Conservation (phyloP, 2,329 filamentous ascomycete genomes). For the Fusarium keratoplasticum region DNA sequence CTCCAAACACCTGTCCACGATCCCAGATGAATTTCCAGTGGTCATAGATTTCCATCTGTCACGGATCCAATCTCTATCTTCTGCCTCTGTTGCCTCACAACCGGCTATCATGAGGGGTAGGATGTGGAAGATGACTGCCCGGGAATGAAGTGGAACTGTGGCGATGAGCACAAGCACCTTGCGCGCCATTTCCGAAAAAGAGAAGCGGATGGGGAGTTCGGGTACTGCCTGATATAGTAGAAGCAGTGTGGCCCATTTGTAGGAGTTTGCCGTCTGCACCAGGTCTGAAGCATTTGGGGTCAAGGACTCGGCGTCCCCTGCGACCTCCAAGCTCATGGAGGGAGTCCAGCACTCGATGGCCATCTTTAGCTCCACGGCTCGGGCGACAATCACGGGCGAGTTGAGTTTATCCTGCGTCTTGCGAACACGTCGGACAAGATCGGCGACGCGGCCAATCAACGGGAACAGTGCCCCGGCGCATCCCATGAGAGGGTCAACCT, state of each 20-base stretch:
- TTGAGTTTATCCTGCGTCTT: background rate
- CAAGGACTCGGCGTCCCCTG: background rate
- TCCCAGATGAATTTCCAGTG: conserved; percentile 18
- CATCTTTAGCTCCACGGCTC: conserved; percentile 10
- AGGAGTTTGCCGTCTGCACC: conserved; percentile 21
- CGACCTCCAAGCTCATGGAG: background rate
- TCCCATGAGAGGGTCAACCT: conserved; percentile 28
- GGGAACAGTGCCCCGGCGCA: conserved; percentile 21
- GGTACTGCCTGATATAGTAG: conserved; percentile 23
- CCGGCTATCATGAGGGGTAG: conserved; percentile 26
- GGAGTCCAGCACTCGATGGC: conserved; percentile 19
- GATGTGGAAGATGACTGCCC: conserved; percentile 16
- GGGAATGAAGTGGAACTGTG: conserved; percentile 16
- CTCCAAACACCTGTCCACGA: conserved; percentile 23
- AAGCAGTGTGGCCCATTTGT: conserved; percentile 26
- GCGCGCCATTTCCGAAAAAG: conserved; percentile 10
- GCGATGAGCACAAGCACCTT: conserved; percentile 24
- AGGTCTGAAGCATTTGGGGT: conserved; percentile 9
- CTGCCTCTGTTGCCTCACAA: conserved; percentile 15
- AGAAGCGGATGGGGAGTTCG: conserved; percentile 14
- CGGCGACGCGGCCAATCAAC: conserved; percentile 24
- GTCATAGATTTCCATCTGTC: conserved; percentile 15
- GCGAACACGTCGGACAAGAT: conserved; percentile 18
- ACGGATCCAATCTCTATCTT: conserved; percentile 27
- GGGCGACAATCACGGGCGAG: conserved; percentile 10